Base-by-base conservation (phyloP, 2,329 filamentous ascomycete genomes). In the Neopestalotiopsis rosae region DNA sequence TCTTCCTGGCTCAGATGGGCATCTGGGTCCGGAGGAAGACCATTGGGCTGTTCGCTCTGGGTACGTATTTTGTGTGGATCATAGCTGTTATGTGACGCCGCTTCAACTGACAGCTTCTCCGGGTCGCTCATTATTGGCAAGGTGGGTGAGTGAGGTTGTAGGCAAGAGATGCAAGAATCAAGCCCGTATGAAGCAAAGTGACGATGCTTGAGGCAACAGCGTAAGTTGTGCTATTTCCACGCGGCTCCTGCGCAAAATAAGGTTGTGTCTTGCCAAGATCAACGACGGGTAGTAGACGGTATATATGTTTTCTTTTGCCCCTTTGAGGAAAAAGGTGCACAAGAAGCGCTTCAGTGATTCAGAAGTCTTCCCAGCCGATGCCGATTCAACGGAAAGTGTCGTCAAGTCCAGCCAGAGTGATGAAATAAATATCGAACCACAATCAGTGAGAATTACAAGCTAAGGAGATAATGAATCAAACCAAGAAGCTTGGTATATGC, bases 1-100 rank as follows among this genome's bases (percentile, higher is more conserved):
- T 91, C 88, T 71, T 88, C 87, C 3, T 85, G 84, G 66, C 81
- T 87, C 65, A 90, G 78, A 10, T 86, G 85, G 32, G 85, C 87
- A 75, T 91, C 89, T 0, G 89, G 89, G 72, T 91, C 88, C 9
- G 76, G 74, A 2, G 76, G 75, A 10, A 79, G 58, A 14, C 71
- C 70, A 28, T 69, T 58, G 9, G 30, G 30, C 14, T n/a, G 34
- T n/a, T 20, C 38, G n/a, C 24, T 17, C 28, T 14, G 10, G 45
- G 57, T 17, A 40, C 17, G 57, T 30, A 40, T 34, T 49, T 45
- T 40, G 28, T 45, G 52, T 24, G 17, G 28, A 4, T 57, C 64
- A 66, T 57, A 17, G 14, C 56, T 61, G 17, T 75, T 70, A n/a
- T 73, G 68, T 28, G 74, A 76, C 38, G 76, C 74, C 17, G 69